Conservation (phyloP, 208 protist genomes). For the Acanthamoeba healyi region DNA sequence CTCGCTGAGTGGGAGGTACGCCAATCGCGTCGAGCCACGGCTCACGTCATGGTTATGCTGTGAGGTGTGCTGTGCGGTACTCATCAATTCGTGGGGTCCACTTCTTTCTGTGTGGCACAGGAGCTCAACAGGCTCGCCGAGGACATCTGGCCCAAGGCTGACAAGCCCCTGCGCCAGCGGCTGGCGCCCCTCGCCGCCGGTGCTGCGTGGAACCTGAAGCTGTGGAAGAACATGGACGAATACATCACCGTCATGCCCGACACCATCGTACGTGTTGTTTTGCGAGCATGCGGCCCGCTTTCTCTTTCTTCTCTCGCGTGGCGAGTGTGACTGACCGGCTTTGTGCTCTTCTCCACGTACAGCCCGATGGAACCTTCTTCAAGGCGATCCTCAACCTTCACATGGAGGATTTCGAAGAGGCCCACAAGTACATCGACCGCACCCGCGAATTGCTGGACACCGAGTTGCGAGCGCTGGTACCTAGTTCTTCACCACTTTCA, state of each 20-base stretch:
- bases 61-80: too few species aligned
- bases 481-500: too few species aligned
- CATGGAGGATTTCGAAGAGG: constrained; percentile 84
- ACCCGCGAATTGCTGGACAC: constrained; percentile 96
- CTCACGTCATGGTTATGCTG: too few species aligned
- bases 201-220: constrained; percentile 96
- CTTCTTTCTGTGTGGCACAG: too few species aligned
- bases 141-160: constrained; percentile 93
- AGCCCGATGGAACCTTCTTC: constrained; percentile 95
- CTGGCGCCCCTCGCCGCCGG: constrained; percentile 96
- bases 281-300: too few species aligned
- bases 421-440: constrained; percentile 91
- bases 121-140: constrained; percentile 93
- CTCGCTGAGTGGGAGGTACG: constrained; percentile 97
- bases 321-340: too few species aligned
- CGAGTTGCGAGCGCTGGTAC: constrained; percentile 95
- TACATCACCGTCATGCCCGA: constrained; percentile 93
- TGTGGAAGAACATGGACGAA: constrained; percentile 74
- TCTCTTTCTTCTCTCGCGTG: too few species aligned
- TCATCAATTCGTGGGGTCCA: too few species aligned
- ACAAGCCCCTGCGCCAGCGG: constrained; percentile 83
- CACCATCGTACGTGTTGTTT: constrained; percentile 93
- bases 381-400: constrained; percentile 86
- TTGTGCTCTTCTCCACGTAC: too few species aligned
- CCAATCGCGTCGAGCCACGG: too few species aligned